These are phyloP conservation scores for Oldenlandia corymbosa DNA, from an alignment of 257 asterid genomes.

Conservation along the genomic window DNA sequence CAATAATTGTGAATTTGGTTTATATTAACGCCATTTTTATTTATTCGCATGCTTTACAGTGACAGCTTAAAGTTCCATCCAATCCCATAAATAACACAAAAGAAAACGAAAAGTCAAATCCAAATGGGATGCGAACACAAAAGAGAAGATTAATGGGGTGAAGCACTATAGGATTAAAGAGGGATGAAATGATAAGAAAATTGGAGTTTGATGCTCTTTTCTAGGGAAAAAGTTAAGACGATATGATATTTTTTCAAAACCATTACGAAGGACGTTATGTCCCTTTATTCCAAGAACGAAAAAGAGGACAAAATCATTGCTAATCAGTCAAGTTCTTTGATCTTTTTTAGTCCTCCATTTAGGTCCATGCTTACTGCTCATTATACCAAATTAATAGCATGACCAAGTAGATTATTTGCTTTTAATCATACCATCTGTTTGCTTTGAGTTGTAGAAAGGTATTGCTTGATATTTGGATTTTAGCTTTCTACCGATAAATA, in stretches of 20 bases:
- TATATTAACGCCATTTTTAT: too few species aligned
- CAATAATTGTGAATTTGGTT: too few species aligned
- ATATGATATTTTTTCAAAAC: conserved; percentile 15
- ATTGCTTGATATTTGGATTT: too few species aligned
- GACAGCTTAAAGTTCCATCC: neutral
- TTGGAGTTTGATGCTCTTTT: conserved; percentile 26
- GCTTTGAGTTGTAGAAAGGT: too few species aligned
- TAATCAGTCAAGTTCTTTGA: neutral
- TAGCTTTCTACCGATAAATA: too few species aligned
- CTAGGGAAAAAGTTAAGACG: conserved; percentile 24
- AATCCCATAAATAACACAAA: neutral
- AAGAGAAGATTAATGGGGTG: neutral
- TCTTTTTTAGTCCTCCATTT: conserved; percentile 2
- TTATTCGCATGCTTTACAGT: too few species aligned
- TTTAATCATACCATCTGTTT: too few species aligned
- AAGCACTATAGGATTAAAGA: conserved; percentile 1
- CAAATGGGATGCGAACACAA: neutral
- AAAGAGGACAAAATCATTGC: conserved; percentile 24
- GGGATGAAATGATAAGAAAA: neutral
- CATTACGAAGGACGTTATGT: conserved; percentile 21
- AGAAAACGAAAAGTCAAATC: neutral
- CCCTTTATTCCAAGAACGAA: conserved; percentile 13
- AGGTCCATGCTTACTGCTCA: neutral
- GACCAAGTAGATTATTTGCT: too few species aligned
- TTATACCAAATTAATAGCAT: neutral